phyloP scores from a whole-genome alignment of 2,329 filamentous ascomycete species.

The Trichophyton benhamiae region DNA sequence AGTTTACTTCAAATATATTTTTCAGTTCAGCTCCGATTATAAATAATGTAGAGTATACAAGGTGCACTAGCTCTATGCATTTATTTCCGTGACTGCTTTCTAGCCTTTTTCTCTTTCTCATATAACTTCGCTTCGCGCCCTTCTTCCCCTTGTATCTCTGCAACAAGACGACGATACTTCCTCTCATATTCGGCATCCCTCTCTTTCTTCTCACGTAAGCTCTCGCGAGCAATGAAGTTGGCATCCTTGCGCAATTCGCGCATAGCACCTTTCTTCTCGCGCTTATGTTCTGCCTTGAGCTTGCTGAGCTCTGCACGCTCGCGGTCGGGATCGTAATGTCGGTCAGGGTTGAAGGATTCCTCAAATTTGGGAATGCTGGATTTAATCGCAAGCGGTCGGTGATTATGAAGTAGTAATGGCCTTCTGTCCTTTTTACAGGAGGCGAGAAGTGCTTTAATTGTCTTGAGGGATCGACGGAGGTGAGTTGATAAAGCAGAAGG shows the following conservation, averaged over 20 bases:
- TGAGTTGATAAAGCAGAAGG: slow-evolving; percentile 26
- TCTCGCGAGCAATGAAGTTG: slow-evolving; percentile 83
- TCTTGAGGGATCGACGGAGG: slow-evolving; percentile 22
- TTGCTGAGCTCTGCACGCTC: slow-evolving; percentile 77
- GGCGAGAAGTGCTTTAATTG: slow-evolving; percentile 36
- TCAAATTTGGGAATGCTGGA: slow-evolving; percentile 88
- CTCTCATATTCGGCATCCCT: slow-evolving; percentile 88
- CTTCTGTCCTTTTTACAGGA: slow-evolving; percentile 56
- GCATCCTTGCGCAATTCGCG: slow-evolving; percentile 91
- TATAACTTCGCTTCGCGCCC: slow-evolving; percentile 77
- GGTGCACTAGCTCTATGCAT: neutral
- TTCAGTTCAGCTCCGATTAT: neutral
- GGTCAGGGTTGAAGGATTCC: slow-evolving; percentile 83
- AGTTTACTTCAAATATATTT: neutral
- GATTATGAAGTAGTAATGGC: slow-evolving; percentile 77
- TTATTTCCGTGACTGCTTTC: slow-evolving; percentile 38
- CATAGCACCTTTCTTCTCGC: slow-evolving; percentile 87
- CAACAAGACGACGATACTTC: slow-evolving; percentile 84
- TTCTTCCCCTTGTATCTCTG: slow-evolving; percentile 92
- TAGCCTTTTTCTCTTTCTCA: slow-evolving; percentile 67
- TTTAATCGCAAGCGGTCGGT: slow-evolving; percentile 78
- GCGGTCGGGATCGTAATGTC: slow-evolving; percentile 92
- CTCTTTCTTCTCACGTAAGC: slow-evolving; percentile 82
- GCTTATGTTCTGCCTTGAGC: slow-evolving; percentile 81
- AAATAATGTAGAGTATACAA: neutral